Conservation (phyloP, 345 rosid species). For the Conringia planisiliqua region DNA sequence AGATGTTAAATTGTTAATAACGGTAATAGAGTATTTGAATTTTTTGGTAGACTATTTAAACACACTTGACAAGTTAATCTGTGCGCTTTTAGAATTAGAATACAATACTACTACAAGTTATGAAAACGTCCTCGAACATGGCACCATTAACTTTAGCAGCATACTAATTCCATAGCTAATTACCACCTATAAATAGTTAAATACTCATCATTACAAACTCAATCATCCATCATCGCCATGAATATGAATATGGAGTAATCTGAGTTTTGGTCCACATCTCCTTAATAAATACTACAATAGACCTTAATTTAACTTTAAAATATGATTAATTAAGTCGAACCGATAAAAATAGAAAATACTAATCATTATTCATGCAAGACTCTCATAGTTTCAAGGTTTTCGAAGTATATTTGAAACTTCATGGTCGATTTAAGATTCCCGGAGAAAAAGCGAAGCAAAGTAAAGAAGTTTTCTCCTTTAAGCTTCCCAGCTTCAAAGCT, state of each 20-base stretch:
- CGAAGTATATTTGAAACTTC: background rate
- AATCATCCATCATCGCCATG: background rate
- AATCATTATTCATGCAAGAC: too few relatives aligned
- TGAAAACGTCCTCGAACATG: slow-evolving; percentile 21
- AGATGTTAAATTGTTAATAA: too few relatives aligned
- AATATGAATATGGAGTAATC: background rate
- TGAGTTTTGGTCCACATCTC: too few relatives aligned
- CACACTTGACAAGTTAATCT: background rate
- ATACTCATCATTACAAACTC: background rate
- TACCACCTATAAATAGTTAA: background rate
- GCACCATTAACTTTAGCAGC: background rate
- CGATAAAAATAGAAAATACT: too few relatives aligned
- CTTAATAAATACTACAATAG: too few relatives aligned
- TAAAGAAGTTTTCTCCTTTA: background rate
- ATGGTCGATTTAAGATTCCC: background rate
- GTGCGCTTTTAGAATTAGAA: background rate
- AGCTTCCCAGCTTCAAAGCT: background rate
- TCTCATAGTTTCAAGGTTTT: too few relatives aligned
- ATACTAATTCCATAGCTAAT: background rate
- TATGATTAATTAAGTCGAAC: too few relatives aligned
- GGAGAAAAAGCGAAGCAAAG: background rate
- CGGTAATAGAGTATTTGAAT: too few relatives aligned
- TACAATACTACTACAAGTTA: background rate
- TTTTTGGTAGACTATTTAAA: background rate
- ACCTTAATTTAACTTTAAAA: too few relatives aligned